Percentiles rank a stretch among this genome's conserved stretches.
Conservation (phyloP, 2,329 filamentous ascomycete species). For the Aureobasidium sp. region DNA sequence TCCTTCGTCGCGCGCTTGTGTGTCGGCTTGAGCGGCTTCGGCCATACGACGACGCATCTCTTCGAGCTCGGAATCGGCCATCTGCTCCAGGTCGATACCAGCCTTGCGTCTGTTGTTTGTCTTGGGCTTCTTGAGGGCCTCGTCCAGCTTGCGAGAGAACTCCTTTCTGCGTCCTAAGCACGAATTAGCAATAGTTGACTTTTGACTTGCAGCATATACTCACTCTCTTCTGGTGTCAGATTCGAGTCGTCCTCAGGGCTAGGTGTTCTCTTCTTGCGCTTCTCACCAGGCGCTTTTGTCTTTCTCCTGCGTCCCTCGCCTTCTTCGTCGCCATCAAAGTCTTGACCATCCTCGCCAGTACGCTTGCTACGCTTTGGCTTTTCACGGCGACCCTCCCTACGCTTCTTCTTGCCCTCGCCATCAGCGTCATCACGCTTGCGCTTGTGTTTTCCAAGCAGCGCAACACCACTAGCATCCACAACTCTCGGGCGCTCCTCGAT, state of each 20-base stretch:
- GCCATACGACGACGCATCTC: constrained; percentile 87
- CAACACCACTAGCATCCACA: constrained; percentile 57
- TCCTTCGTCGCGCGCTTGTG: constrained; percentile 68
- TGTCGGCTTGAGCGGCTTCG: constrained; percentile 78
- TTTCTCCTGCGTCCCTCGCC: constrained; percentile 48
- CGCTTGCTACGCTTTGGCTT: constrained; percentile 51
- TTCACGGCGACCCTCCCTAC: constrained; percentile 48
- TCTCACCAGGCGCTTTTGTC: constrained; percentile 37
- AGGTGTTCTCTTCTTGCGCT: constrained; percentile 30
- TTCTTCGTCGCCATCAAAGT: constrained; percentile 47
- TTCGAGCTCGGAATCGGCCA: constrained; percentile 84
- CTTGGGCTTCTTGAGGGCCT: constrained; percentile 77
- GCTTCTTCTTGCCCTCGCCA: constrained; percentile 64
- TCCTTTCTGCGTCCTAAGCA: constrained; percentile 62
- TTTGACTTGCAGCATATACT: constrained; percentile 28
- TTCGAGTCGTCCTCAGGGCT: constrained; percentile 68
- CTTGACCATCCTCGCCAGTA: constrained; percentile 46
- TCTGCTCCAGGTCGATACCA: constrained; percentile 85
- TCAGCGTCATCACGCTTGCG: constrained; percentile 57
- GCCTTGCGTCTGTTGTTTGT: constrained; percentile 69
- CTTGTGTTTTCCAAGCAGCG: constrained; percentile 56
- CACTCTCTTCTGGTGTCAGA: constrained; percentile 75
- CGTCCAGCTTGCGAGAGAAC: constrained; percentile 80
- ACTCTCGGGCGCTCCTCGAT: constrained; percentile 54
- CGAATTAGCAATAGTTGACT: constrained; percentile 16